Evolutionary conservation across 2,329 filamentous ascomycete genomes (phyloP).

Genomic region (Aspergillus flavus): DNA sequence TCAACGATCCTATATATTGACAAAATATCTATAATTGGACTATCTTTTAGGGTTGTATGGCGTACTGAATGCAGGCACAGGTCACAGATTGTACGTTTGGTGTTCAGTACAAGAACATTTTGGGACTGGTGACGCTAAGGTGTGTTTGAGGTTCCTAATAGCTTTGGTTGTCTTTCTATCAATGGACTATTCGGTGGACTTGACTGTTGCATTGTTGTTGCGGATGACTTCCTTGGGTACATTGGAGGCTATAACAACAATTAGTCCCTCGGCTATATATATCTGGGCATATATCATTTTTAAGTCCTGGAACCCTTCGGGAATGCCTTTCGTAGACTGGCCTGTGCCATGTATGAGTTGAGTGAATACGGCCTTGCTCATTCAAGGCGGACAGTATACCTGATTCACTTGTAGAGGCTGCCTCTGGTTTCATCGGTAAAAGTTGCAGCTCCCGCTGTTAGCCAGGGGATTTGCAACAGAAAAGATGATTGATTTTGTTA

Average conservation of each 20-base stretch:
- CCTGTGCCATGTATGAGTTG: too few species aligned
- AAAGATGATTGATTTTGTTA: background rate
- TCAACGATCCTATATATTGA: background rate
- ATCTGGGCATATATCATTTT: background rate
- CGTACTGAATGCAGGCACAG: background rate
- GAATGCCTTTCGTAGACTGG: background rate
- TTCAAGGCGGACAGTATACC: background rate
- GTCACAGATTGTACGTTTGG: background rate
- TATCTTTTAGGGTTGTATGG: background rate
- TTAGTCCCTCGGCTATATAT: background rate
- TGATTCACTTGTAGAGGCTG: background rate
- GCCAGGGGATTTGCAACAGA: background rate
- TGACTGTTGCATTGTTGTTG: background rate
- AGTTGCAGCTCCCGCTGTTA: background rate
- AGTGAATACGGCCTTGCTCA: too few species aligned
- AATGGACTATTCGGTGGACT: background rate
- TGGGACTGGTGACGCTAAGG: background rate
- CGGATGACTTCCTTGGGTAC: background rate
- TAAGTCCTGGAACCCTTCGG: background rate
- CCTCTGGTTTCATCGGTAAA: too few species aligned
- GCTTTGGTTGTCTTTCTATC: background rate
- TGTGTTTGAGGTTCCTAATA: background rate
- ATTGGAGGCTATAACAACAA: background rate
- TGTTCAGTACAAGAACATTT: background rate
- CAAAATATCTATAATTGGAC: background rate